A percentile compares a stretch with the other conserved stretches of the same genome.
Conservation (phyloP, 23 red algal genomes). For the Cyanidioschyzon merolae region DNA sequence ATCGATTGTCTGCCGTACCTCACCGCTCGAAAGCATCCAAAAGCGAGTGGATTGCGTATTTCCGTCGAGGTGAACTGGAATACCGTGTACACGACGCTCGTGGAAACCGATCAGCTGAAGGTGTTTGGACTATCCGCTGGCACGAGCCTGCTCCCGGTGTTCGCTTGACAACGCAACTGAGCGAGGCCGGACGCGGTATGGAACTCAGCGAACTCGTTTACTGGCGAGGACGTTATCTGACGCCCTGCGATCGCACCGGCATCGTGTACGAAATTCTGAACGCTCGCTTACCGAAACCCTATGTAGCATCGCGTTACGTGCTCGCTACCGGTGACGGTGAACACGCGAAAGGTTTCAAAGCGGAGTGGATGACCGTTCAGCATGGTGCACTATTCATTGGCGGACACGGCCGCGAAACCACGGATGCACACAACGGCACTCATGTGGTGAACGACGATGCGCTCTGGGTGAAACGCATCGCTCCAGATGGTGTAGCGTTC, state of each 20-base stretch:
- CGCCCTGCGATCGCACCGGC: conserved; percentile 63
- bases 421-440: conserved; percentile 34
- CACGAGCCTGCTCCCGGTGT: conserved; percentile 6
- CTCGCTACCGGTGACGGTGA: conserved; percentile 41
- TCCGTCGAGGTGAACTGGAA: conserved; percentile 5
- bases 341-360: conserved; percentile 43
- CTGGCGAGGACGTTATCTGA: conserved; percentile 27
- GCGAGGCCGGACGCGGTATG: conserved; percentile 53
- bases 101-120: background rate
- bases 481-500: background rate
- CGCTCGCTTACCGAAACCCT: background rate
- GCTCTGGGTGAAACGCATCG: conserved; percentile 50
- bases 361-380: conserved; percentile 80
- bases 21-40: background rate
- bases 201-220: conserved; percentile 50
- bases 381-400: conserved; percentile 41
- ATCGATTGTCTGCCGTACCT: conserved; percentile 8
- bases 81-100: background rate
- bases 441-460: conserved; percentile 33
- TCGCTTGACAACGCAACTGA: conserved; percentile 11
- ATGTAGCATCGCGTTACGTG: conserved; percentile 25
- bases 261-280: conserved; percentile 46
- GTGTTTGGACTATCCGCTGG: conserved; percentile 1
- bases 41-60: background rate
- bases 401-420: conserved; percentile 52